Evolutionary conservation across 495 filamentous ascomycete genomes (phyloP).

Genomic region (Aspergillus saccharolyticus): DNA sequence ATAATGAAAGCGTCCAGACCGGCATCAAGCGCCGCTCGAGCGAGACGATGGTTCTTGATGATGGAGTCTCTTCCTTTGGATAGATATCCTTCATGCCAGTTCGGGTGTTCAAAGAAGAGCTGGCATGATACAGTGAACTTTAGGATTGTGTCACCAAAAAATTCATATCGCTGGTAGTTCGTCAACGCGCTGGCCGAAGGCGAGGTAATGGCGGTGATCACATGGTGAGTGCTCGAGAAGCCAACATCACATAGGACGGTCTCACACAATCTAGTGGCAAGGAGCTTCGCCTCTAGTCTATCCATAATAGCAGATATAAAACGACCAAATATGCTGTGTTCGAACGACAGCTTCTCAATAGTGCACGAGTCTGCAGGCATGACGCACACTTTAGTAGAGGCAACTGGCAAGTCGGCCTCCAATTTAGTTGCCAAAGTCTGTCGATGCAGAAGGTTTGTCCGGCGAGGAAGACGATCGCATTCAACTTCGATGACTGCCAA

Average conservation of each 20-base stretch:
- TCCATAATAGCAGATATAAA: conserved; percentile 73
- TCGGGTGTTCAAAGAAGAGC: conserved; percentile 58
- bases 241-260: conserved; percentile 52
- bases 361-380: conserved; percentile 24
- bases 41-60: conserved; percentile 68
- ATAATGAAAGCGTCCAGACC: conserved; percentile 74
- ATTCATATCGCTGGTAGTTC: conserved; percentile 86
- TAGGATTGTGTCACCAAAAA: conserved; percentile 81
- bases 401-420: conserved; percentile 12
- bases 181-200: conserved; percentile 53
- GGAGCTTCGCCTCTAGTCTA: conserved; percentile 57
- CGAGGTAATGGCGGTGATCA: conserved; percentile 70
- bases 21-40: conserved; percentile 53
- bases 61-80: conserved; percentile 61
- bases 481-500: conserved; percentile 22
- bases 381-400: conserved; percentile 17
- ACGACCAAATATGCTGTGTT: conserved; percentile 59
- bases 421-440: conserved; percentile 10
- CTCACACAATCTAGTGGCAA: conserved; percentile 58
- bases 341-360: conserved; percentile 55
- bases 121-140: conserved; percentile 69
- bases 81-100: conserved; percentile 77
- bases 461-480: conserved; percentile 24
- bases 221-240: conserved; percentile 50
- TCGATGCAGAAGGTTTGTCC: conserved; percentile 31